These are phyloP conservation scores for Aspergillus olivimuriae DNA, from an alignment of 495 filamentous ascomycete genomes.

Conservation along the genomic window DNA sequence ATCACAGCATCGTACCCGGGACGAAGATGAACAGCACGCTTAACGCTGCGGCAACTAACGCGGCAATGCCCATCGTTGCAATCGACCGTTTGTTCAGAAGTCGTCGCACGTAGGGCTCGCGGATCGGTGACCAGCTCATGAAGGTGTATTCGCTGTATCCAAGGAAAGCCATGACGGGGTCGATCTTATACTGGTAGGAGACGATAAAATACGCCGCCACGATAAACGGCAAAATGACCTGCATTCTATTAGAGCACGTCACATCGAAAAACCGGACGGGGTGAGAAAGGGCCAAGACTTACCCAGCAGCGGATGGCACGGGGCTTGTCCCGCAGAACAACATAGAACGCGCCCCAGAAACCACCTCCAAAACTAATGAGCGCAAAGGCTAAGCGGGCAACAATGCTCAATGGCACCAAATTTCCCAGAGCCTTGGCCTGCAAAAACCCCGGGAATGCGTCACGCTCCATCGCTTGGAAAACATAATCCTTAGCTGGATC, in stretches of 20 bases:
- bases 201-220: slow-evolving; percentile 81
- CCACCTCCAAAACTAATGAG: slow-evolving; percentile 80
- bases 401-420: slow-evolving; percentile 78
- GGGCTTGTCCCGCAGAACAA: slow-evolving; percentile 81
- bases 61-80: slow-evolving; percentile 65
- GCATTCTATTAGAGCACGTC: too few relatives aligned
- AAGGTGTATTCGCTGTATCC: slow-evolving; percentile 94
- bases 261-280: too few relatives aligned
- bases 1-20: slow-evolving; percentile 69
- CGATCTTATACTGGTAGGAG: slow-evolving; percentile 89
- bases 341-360: slow-evolving; percentile 88
- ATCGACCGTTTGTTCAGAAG: slow-evolving; percentile 74
- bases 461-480: slow-evolving; percentile 98
- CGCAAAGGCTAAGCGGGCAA: slow-evolving; percentile 79
- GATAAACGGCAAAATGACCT: slow-evolving; percentile 92
- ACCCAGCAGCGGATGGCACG: slow-evolving; percentile 76
- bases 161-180: slow-evolving; percentile 82
- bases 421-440: slow-evolving; percentile 92
- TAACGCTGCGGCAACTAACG: slow-evolving; percentile 67
- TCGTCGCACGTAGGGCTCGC: slow-evolving; percentile 81
- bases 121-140: slow-evolving; percentile 77
- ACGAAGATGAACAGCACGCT: slow-evolving; percentile 87
- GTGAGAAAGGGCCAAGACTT: too few relatives aligned
- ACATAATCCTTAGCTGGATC: slow-evolving; percentile 98
- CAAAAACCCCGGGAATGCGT: slow-evolving; percentile 95